These are phyloP conservation scores for Stenogyne calaminthoides DNA, from an alignment of 305 asterid species.

Conservation along the genomic window DNA sequence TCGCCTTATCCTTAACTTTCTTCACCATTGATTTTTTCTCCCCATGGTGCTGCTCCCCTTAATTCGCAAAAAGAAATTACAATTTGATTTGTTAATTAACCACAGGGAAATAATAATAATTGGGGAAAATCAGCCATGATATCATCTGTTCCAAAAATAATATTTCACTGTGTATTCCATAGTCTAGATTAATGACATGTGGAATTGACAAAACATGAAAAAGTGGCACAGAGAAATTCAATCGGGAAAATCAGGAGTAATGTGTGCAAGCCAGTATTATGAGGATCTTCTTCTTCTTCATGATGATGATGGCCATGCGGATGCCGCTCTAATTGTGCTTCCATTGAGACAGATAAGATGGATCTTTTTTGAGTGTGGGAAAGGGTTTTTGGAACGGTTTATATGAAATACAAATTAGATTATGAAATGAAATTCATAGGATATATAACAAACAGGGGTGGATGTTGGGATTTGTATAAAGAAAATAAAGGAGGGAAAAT, in stretches of 20 bases:
- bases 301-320: constrained; percentile 10
- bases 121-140: background rate
- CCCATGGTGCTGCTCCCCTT: constrained; percentile 28
- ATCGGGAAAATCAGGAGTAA: no score
- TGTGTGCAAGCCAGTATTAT: constrained; percentile 2
- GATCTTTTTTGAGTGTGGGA: background rate
- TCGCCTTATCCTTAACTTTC: constrained; percentile 81
- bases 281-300: constrained; percentile 36
- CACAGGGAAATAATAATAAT: background rate
- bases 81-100: background rate
- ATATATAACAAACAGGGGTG: background rate
- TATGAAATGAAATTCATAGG: background rate
- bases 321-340: constrained; percentile 45
- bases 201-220: no score
- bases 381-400: background rate
- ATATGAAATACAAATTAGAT: background rate
- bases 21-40: constrained; percentile 64
- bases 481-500: background rate
- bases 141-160: no score
- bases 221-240: no score
- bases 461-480: background rate
- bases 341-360: constrained; percentile 25
- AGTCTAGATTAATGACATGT: no score
- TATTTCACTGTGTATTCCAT: no score
- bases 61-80: background rate